Conservation (phyloP, 1,139 yeast genomes). For the Saccharomycopsis crataegensis region DNA sequence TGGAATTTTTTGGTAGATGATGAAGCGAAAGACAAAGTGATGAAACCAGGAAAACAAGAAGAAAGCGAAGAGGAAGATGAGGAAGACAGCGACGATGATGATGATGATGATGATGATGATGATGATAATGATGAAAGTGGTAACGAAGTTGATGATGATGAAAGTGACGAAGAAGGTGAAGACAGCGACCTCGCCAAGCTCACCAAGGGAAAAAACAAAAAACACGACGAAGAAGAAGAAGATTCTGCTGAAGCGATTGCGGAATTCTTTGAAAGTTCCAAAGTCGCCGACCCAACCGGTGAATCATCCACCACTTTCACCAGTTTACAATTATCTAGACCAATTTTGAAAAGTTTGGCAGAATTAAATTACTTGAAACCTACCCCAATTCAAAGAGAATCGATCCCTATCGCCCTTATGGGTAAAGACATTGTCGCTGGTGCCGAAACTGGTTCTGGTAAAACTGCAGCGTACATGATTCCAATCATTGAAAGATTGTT, state of each 20-base stretch:
- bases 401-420: constrained; percentile 84
- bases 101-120: constrained; percentile 27
- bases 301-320: constrained; percentile 50
- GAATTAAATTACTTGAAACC: constrained; percentile 79
- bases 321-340: constrained; percentile 77
- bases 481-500: constrained; percentile 90
- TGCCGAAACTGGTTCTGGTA: constrained; percentile 99
- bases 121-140: constrained; percentile 25
- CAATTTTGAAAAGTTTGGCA: constrained; percentile 74
- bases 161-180: constrained; percentile 3
- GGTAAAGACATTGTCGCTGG: constrained; percentile 99
- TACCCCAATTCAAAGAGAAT: constrained; percentile 88
- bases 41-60: constrained; percentile 27
- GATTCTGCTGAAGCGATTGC: constrained; percentile 72
- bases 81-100: constrained; percentile 26
- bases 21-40: constrained; percentile 27
- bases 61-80: constrained; percentile 28
- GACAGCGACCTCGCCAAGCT: constrained; percentile 26
- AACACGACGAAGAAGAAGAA: constrained; percentile 35
- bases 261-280: constrained; percentile 48
- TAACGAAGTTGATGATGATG: constrained; percentile 21
- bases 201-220: constrained; percentile 23
- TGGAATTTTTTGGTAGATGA: constrained; percentile 58
- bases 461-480: constrained; percentile 95
- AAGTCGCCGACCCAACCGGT: constrained; percentile 38